A percentile compares a stretch with the other conserved stretches of the same genome.
These are phyloP conservation scores for Saitozyma sp. DNA, from an alignment of 768 basidiomycete genomes.

Conservation along the genomic window DNA sequence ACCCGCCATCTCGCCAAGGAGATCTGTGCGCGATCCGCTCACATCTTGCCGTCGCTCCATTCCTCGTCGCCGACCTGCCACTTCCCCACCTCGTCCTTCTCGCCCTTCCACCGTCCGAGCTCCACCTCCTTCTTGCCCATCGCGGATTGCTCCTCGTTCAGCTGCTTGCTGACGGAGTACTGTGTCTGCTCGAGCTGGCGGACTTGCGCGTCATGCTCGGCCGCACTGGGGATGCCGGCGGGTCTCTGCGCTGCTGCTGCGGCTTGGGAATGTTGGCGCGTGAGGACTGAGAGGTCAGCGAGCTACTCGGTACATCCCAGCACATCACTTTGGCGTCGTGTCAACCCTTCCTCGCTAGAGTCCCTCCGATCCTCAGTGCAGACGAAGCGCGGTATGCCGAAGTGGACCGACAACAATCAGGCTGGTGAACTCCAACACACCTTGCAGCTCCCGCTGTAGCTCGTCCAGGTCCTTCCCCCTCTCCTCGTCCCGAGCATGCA, in stretches of 20 bases:
- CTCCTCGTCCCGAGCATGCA: slow-evolving; percentile 29
- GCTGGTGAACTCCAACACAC: slow-evolving; percentile 19
- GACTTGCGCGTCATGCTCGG: slow-evolving; percentile 37
- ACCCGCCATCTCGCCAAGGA: not conserved
- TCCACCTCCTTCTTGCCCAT: slow-evolving; percentile 40
- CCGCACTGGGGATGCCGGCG: slow-evolving; percentile 23
- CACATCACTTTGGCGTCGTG: not conserved
- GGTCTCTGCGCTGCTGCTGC: slow-evolving; percentile 36
- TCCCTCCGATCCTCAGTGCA: too few relatives aligned
- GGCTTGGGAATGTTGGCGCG: slow-evolving; percentile 28
- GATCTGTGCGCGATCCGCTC: slow-evolving; percentile 10
- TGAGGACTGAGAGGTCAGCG: slow-evolving; percentile 15
- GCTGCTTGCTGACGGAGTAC: slow-evolving; percentile 25
- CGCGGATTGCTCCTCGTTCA: slow-evolving; percentile 36
- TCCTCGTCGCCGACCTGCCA: slow-evolving; percentile 32
- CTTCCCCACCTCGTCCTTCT: slow-evolving; percentile 34
- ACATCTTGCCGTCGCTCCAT: slow-evolving; percentile 35
- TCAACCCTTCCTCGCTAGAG: too few relatives aligned
- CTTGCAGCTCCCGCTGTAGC: slow-evolving; percentile 19
- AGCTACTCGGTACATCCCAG: not conserved
- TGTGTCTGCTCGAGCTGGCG: slow-evolving; percentile 32
- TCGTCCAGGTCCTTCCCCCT: slow-evolving; percentile 16
- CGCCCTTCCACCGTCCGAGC: slow-evolving; percentile 22
- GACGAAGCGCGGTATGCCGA: too few relatives aligned
- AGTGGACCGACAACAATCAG: too few relatives aligned